Conservation (phyloP, 2,329 filamentous ascomycete genomes). For the Nothophoma quercina region DNA sequence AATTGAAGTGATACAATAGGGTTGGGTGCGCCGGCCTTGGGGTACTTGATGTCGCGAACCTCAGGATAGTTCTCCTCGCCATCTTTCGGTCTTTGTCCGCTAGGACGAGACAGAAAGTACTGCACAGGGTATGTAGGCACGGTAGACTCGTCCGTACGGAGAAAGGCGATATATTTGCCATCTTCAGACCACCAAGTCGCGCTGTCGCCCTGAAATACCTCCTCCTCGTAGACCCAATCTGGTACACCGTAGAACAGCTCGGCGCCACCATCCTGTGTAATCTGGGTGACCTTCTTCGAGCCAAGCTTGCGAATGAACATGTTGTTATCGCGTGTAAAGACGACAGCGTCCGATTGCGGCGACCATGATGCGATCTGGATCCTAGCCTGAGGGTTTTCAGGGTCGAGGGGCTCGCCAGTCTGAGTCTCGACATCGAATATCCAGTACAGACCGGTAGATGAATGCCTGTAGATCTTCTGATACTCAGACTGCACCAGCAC, state of each 20-base stretch:
- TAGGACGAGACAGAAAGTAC: slow-evolving; percentile 89
- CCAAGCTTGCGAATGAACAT: slow-evolving; percentile 77
- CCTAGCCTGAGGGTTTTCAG: slow-evolving; percentile 67
- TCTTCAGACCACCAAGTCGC: slow-evolving; percentile 96
- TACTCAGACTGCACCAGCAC: slow-evolving; percentile 80
- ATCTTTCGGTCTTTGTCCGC: slow-evolving; percentile 69
- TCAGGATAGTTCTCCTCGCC: slow-evolving; percentile 92
- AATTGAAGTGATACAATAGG: slow-evolving; percentile 88
- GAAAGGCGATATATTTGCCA: slow-evolving; percentile 87
- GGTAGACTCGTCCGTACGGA: slow-evolving; percentile 90
- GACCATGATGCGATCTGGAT: slow-evolving; percentile 92
- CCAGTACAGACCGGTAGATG: slow-evolving; percentile 86
- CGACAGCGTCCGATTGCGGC: slow-evolving; percentile 82
- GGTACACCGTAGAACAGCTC: slow-evolving; percentile 95
- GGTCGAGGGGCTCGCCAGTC: slow-evolving; percentile 77
- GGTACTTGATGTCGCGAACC: slow-evolving; percentile 92
- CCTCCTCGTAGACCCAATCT: slow-evolving; percentile 95
- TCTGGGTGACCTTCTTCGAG: slow-evolving; percentile 68
- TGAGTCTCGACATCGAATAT: slow-evolving; percentile 89
- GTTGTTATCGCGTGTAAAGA: slow-evolving; percentile 93
- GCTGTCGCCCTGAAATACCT: slow-evolving; percentile 79
- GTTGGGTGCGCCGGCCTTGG: slow-evolving; percentile 93
- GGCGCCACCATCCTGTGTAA: slow-evolving; percentile 85
- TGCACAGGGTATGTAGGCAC: slow-evolving; percentile 93
- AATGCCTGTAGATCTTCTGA: slow-evolving; percentile 87